A percentile compares a stretch with the other conserved stretches of the same genome.
Evolutionary conservation across 2,329 filamentous ascomycete species (phyloP).

Genomic region (Falciphora oryzae): DNA sequence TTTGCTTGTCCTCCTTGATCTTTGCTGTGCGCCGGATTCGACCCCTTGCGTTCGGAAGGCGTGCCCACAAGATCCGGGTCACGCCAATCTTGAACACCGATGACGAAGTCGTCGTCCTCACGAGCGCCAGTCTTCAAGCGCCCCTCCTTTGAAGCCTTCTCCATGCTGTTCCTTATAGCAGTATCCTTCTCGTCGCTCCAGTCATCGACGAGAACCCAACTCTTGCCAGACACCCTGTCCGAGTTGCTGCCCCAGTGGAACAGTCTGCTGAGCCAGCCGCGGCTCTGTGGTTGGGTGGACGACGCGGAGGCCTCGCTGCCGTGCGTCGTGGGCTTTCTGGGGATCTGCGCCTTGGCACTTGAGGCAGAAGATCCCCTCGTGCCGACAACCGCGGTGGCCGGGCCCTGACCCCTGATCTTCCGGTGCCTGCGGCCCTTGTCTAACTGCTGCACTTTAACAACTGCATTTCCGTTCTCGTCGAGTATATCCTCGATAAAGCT

Average conservation of each 20-base stretch:
- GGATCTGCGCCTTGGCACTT: slow-evolving; percentile 10
- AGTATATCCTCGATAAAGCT: slow-evolving; percentile 55
- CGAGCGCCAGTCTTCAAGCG: slow-evolving; percentile 17
- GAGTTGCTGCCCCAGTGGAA: slow-evolving; percentile 21
- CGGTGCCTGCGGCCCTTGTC: slow-evolving; percentile 32
- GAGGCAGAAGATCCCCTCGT: background rate
- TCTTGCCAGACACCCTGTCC: slow-evolving; percentile 59
- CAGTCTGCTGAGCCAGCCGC: slow-evolving; percentile 39
- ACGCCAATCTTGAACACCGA: slow-evolving; percentile 83
- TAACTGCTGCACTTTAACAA: slow-evolving; percentile 46
- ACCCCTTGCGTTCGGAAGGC: slow-evolving; percentile 14
- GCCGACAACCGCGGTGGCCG: slow-evolving; percentile 5
- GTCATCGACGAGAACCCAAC: slow-evolving; percentile 66
- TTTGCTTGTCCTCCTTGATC: background rate
- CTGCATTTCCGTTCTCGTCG: slow-evolving; percentile 53
- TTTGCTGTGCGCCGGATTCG: background rate
- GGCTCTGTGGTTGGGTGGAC: slow-evolving; percentile 13
- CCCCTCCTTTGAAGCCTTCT: slow-evolving; percentile 30
- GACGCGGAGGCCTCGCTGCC: background rate
- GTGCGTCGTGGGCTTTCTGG: background rate
- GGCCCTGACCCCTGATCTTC: slow-evolving; percentile 25
- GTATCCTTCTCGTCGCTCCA: slow-evolving; percentile 53
- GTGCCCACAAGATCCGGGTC: slow-evolving; percentile 64
- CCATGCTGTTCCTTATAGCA: slow-evolving; percentile 34
- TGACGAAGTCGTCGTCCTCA: slow-evolving; percentile 61